Base-by-base conservation (phyloP, 116 monocot genomes). In the Iris pallida region DNA sequence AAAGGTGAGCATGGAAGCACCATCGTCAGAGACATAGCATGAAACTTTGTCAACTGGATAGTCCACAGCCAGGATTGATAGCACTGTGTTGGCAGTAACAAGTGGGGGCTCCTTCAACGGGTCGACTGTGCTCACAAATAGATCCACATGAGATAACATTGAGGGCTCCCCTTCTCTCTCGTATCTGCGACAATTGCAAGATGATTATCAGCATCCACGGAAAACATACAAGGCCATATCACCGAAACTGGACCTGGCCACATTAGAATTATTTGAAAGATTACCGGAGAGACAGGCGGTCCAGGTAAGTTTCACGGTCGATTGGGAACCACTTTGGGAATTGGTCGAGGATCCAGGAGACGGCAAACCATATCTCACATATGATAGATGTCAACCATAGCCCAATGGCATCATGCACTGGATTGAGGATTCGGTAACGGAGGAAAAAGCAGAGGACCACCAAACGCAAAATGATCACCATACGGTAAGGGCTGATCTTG, bases 281-380 rank as follows among this genome's bases (percentile, higher is more conserved):
- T 68, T 52, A 90, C 90, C 95, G 83, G 44, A 96, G 86, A 53
- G 91, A 90, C 20, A 97, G 90, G 59, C 97, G 92, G 69, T 97
- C 92, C 14, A 97, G 87, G 59, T 92, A 92, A 4, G 97, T 97
- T 76, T 97, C 97, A 0, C 97, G 80, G 10, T 92, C 92, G n/a
- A 97, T 89, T 4, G 97, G 97, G 68, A 79, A 83, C 97, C 97
- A 97, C 69, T 96, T 96, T n/a, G 95, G 95, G 75, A 96, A 96
- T 74, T 96, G 95, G 68, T 96, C 95, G 12, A 96, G 95, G 48
- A 96, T 96, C 95, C 95, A 96, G 0, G 95, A 96, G 15, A 91
- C 18, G 30, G 95, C 95, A 64, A 96, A 96, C 95, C 95, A 96
- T 19, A 96, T 89, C 78, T 96, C 95, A 30, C 95, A 96, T 17